Evolutionary conservation across 768 basidiomycete species (phyloP).

Genomic region (Leccinum truebloodii): DNA sequence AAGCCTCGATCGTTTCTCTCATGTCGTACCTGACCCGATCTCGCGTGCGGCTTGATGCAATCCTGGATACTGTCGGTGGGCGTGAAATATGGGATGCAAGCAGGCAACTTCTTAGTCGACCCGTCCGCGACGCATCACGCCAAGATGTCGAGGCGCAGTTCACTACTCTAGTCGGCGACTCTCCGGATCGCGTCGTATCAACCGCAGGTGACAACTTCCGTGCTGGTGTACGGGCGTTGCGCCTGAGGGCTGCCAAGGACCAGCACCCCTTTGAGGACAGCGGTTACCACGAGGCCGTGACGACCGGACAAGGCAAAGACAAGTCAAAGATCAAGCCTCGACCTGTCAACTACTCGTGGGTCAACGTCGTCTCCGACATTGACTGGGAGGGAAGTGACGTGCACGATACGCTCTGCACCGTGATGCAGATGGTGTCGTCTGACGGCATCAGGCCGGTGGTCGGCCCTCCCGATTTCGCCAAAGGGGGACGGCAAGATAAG

Average conservation of each 20-base stretch:
- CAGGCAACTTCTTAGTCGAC: constrained; percentile 53
- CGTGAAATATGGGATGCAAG: constrained; percentile 77
- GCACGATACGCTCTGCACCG: constrained; percentile 47
- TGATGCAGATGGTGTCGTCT: constrained; percentile 39
- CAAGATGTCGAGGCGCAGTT: constrained; percentile 51
- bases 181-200: constrained; percentile 62
- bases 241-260: constrained; percentile 32
- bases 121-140: constrained; percentile 31
- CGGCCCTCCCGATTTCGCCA: constrained; percentile 24
- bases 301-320: constrained; percentile 25
- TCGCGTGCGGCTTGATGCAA: constrained; percentile 61
- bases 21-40: constrained; percentile 30
- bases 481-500: constrained; percentile 20
- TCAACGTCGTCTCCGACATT: constrained; percentile 76
- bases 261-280: constrained; percentile 27
- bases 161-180: constrained; percentile 79
- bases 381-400: constrained; percentile 84
- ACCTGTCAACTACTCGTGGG: constrained; percentile 78
- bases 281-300: constrained; percentile 25
- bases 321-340: constrained; percentile 38
- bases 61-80: constrained; percentile 84
- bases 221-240: constrained; percentile 66
- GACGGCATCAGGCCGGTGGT: constrained; percentile 33
- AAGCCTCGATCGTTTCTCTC: constrained; percentile 25
- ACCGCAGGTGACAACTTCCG: constrained; percentile 72